Evolutionary conservation across 257 asterid species (phyloP), one percentile per base, ranked within the genome.

Genomic region (Petrea volubilis): DNA sequence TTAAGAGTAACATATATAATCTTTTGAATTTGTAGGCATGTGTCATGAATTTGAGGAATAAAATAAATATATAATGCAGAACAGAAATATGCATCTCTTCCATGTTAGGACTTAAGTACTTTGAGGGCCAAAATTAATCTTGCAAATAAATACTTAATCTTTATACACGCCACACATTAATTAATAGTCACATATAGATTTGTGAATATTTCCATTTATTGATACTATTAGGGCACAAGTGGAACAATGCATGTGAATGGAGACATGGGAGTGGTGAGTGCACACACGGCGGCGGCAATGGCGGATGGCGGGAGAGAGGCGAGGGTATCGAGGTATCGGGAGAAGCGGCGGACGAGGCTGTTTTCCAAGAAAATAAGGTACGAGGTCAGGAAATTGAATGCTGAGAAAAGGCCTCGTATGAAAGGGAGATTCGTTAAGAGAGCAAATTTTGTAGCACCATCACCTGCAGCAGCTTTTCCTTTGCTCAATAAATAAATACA

Each of bases 371-470:
- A 87, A 74, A 90, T 93, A 65, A 82, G 96, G 78, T 90, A 93
- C 80, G 93, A 93, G 85, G 98, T 93, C 60, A 80, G 98, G 21
- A 93, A 93, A 80, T 36, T 88, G 80, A 93, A 93, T 60, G 98
- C 98, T 0, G 97, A 93, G 65, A 93, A 93, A 80, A 87, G 98
- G 84, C 98, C 98, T 6, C 58, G 98, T 27, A 84, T 90, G 93
- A 90, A 93, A 88, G 98, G 97, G 69, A 87, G 97, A 57, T 93
- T 93, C 50, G 90, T 92, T 0, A 92, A 92, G 83, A 82, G 97
- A 64, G 29, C 88, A 27, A 85, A 73, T 76, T 82, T 88, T 43
- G 80, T 73, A 23, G 63, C 79, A 60, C 34, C 80, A 21, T 69
- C 46, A 2, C 3, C n/a, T 1, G 49, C n/a, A 6, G 4, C 60